phyloP scores from a whole-genome alignment of 2,329 filamentous ascomycete genomes.

The Curvularia hawaiiensis region DNA sequence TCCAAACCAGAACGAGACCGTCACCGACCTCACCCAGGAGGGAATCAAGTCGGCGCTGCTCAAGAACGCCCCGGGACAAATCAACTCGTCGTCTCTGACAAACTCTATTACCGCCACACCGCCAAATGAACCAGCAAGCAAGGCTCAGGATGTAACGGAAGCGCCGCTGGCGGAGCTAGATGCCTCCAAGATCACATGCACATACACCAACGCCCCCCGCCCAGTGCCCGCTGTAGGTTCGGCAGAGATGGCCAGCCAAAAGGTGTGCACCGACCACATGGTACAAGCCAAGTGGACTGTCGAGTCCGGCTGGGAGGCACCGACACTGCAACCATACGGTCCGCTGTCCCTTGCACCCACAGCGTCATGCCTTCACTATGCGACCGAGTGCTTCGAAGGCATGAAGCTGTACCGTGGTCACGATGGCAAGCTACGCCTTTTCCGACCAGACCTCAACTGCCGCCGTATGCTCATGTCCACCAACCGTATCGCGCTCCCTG shows the following conservation, averaged over 20 bases:
- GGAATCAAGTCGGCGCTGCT: conserved; percentile 41
- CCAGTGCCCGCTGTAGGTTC: conserved; percentile 49
- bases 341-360: conserved; percentile 80
- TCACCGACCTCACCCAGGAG: conserved; percentile 38
- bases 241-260: conserved; percentile 48
- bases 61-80: conserved; percentile 39
- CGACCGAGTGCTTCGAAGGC: conserved; percentile 90
- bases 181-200: conserved; percentile 51
- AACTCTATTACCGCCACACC: conserved; percentile 32
- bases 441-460: conserved; percentile 77
- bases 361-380: conserved; percentile 83
- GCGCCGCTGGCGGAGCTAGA: conserved; percentile 48
- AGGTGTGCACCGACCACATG: conserved; percentile 83
- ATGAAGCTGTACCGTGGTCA: conserved; percentile 73
- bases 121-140: conserved; percentile 25
- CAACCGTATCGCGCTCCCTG: conserved; percentile 73
- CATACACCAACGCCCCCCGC: conserved; percentile 49
- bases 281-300: conserved; percentile 72
- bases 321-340: conserved; percentile 77
- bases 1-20: conserved; percentile 29
- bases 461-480: conserved; percentile 63
- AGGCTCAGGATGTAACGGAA: conserved; percentile 18
- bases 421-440: conserved; percentile 75
- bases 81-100: conserved; percentile 32
- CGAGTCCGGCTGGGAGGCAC: conserved; percentile 71